Evolutionary conservation across 352 stramenopile genomes (phyloP).

Genomic region (Phytopythium mirpurense): DNA sequence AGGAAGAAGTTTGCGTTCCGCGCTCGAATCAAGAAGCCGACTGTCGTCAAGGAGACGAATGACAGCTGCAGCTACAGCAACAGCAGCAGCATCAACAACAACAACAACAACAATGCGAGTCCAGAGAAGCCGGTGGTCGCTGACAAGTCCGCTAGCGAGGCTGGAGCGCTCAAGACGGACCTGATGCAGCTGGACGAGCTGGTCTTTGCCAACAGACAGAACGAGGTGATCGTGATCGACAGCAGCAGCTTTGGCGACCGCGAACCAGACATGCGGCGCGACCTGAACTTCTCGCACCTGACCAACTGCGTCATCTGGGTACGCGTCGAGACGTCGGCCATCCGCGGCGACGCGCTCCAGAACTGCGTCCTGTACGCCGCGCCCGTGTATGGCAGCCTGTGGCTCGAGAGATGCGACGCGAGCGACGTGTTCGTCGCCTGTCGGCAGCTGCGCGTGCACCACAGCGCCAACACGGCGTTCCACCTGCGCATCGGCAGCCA

Average conservation of each 20-base stretch:
- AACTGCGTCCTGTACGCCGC: constrained; percentile 73
- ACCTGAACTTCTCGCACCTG: constrained; percentile 69
- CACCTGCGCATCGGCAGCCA: constrained; percentile 79
- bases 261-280: constrained; percentile 29
- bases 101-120: background rate
- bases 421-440: constrained; percentile 83
- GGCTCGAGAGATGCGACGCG: constrained; percentile 71
- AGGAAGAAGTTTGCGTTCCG: constrained; percentile 86
- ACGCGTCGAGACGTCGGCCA: constrained; percentile 60
- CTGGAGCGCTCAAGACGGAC: background rate
- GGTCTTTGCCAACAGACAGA: constrained; percentile 43
- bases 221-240: constrained; percentile 71
- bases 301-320: constrained; percentile 71
- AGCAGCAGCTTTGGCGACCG: constrained; percentile 35
- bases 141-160: constrained; percentile 7
- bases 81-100: constrained; percentile 15
- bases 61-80: too few relatives aligned
- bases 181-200: constrained; percentile 51
- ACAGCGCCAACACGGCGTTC: constrained; percentile 61
- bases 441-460: constrained; percentile 84
- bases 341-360: constrained; percentile 61
- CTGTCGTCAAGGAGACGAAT: constrained; percentile 10
- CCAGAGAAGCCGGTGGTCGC: constrained; percentile 9
- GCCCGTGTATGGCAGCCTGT: constrained; percentile 79
- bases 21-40: constrained; percentile 22